A percentile compares a stretch with the other conserved stretches of the same genome.
Evolutionary conservation across 345 rosid species (phyloP).

Genomic region (Cochlearia excelsa): DNA sequence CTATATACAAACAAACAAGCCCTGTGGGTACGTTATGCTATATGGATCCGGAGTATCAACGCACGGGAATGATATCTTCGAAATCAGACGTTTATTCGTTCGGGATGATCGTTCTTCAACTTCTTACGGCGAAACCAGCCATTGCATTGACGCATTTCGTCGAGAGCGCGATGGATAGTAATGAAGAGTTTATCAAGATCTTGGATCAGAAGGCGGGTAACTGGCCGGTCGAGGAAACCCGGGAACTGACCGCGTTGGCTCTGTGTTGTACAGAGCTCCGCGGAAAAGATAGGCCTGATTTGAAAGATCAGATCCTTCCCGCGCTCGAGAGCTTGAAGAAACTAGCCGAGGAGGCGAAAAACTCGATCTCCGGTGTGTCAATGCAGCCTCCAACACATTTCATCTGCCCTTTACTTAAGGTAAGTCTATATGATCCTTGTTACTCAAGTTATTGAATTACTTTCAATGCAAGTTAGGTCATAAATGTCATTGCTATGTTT

Average conservation of each 20-base stretch:
- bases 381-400: constrained; percentile 59
- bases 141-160: constrained; percentile 62
- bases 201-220: constrained; percentile 66
- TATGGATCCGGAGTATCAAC: constrained; percentile 90
- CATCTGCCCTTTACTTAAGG: constrained; percentile 85
- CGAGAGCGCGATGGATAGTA: constrained; percentile 57
- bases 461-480: constrained; percentile 1
- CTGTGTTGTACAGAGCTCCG: constrained; percentile 79
- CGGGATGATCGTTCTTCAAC: constrained; percentile 75
- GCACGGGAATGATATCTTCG: constrained; percentile 68
- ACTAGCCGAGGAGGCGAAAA: constrained; percentile 48
- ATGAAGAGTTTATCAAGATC: constrained; percentile 45
- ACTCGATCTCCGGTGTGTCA: constrained; percentile 23
- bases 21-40: constrained; percentile 84
- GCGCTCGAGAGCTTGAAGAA: constrained; percentile 58
- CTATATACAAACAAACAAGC: constrained; percentile 51
- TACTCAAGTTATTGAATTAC: not conserved
- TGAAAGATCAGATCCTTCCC: constrained; percentile 68
- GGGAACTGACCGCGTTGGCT: constrained; percentile 60
- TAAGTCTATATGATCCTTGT: constrained; percentile 21
- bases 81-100: constrained; percentile 82
- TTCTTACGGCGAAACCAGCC: constrained; percentile 75
- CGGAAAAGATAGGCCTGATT: constrained; percentile 59
- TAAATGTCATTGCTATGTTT: not conserved
- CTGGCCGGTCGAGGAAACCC: constrained; percentile 76